These are phyloP conservation scores for Chaetomiaceae sp. DNA, from an alignment of 2,329 filamentous ascomycete genomes.

Conservation along the genomic window DNA sequence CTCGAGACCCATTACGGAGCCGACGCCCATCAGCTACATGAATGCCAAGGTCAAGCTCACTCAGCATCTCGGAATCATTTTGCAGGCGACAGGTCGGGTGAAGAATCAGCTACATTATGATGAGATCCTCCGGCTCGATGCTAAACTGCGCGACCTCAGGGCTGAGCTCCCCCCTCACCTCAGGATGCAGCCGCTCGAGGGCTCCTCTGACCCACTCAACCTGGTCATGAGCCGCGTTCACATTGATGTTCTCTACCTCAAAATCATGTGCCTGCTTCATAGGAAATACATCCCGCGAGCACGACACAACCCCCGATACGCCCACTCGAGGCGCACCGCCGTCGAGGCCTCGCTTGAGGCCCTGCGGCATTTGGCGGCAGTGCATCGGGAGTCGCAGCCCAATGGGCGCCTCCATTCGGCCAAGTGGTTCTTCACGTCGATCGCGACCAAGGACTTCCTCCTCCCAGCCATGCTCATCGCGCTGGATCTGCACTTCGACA, in stretches of 20 bases:
- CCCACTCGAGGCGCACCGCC: constrained; percentile 76
- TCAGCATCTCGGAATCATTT: constrained; percentile 65
- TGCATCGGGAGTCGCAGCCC: constrained; percentile 70
- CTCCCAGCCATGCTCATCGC: constrained; percentile 80
- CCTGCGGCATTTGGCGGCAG: constrained; percentile 68
- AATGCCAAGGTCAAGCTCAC: constrained; percentile 68
- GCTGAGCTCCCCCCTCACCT: constrained; percentile 75
- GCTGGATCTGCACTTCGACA: constrained; percentile 74
- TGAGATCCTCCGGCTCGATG: constrained; percentile 59
- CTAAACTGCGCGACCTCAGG: constrained; percentile 56
- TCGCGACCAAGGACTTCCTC: constrained; percentile 80
- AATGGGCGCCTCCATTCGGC: constrained; percentile 68
- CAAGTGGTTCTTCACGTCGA: constrained; percentile 73
- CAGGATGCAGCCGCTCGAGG: constrained; percentile 68
- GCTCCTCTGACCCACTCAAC: constrained; percentile 74
- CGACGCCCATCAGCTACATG: constrained; percentile 75
- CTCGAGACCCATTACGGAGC: constrained; percentile 62
- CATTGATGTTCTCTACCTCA: constrained; percentile 80
- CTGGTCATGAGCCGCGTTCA: constrained; percentile 82
- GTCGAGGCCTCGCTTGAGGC: constrained; percentile 84
- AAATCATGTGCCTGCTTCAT: constrained; percentile 84
- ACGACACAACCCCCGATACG: constrained; percentile 73
- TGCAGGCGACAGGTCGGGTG: constrained; percentile 59
- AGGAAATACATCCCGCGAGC: constrained; percentile 79
- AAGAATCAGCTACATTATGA: constrained; percentile 57